These are phyloP conservation scores for Blepharisma undulans DNA, from an alignment of 169 alveolate genomes.

Conservation along the genomic window DNA sequence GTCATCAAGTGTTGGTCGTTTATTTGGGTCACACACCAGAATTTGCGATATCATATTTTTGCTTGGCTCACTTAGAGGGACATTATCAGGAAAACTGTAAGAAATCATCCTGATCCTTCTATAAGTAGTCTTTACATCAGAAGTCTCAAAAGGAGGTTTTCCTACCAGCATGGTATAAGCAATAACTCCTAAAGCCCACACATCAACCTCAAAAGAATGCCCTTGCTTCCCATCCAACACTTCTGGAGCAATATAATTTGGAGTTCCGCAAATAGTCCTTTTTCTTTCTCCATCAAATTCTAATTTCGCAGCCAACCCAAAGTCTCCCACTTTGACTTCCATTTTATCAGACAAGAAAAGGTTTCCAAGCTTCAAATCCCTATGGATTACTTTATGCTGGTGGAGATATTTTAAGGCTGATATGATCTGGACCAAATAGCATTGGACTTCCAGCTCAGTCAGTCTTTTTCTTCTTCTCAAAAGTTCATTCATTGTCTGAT, in stretches of 20 bases:
- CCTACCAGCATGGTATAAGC: constrained; percentile 83
- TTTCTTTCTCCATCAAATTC: constrained; percentile 83
- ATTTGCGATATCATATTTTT: constrained; percentile 78
- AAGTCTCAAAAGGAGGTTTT: constrained; percentile 86
- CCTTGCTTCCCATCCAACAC: constrained; percentile 74
- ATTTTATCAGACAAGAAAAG: constrained; percentile 81
- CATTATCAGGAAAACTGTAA: constrained; percentile 82
- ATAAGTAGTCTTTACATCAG: constrained; percentile 85
- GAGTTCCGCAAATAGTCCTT: constrained; percentile 89
- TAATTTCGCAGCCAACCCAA: constrained; percentile 86
- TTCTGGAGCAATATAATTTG: constrained; percentile 89
- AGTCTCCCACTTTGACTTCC: constrained; percentile 88
- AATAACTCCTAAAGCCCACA: constrained; percentile 87
- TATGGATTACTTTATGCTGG: constrained; percentile 82
- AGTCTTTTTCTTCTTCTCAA: constrained; percentile 67
- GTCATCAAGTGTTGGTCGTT: constrained; percentile 80
- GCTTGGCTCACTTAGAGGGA: constrained; percentile 65
- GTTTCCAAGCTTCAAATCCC: constrained; percentile 90
- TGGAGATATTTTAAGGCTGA: constrained; percentile 85
- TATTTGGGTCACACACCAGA: constrained; percentile 80
- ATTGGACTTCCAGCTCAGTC: constrained; percentile 81
- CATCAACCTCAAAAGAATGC: constrained; percentile 83
- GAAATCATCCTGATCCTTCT: constrained; percentile 81
- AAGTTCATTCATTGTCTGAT: constrained; percentile 83
- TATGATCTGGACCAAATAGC: constrained; percentile 76